phyloP scores from a whole-genome alignment of 2,329 filamentous ascomycete species.

The Neofusicoccum parvum region DNA sequence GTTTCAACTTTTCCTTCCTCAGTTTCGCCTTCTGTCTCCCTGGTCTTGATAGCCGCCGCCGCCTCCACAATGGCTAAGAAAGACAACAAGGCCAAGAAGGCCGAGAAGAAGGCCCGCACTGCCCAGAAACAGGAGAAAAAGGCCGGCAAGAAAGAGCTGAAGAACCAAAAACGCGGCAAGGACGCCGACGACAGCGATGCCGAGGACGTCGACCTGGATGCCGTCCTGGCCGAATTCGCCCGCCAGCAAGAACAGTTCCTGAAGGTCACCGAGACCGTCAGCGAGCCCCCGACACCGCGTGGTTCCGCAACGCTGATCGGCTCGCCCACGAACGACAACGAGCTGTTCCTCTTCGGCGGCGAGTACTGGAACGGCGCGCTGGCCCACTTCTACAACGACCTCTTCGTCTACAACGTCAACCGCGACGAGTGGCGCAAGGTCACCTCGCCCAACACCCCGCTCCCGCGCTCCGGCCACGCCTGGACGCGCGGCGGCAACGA shows the following conservation, averaged over 20 bases:
- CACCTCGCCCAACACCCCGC: constrained; percentile 85
- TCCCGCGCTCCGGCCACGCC: constrained; percentile 89
- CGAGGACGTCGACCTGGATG: constrained; percentile 91
- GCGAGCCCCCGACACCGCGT: constrained; percentile 73
- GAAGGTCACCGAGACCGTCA: constrained; percentile 83
- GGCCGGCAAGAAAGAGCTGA: constrained; percentile 74
- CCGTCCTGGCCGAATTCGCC: constrained; percentile 89
- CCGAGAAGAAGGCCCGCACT: constrained; percentile 56
- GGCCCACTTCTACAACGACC: constrained; percentile 70
- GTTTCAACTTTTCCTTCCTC: not conserved
- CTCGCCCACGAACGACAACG: constrained; percentile 82
- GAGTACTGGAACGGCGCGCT: constrained; percentile 94
- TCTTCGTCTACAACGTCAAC: constrained; percentile 73
- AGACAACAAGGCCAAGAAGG: constrained; percentile 56
- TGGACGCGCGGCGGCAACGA: constrained; percentile 90
- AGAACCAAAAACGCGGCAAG: constrained; percentile 69
- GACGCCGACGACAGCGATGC: constrained; percentile 79
- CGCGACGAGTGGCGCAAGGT: constrained; percentile 89
- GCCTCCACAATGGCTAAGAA: constrained; percentile 49
- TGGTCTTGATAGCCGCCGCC: not conserved
- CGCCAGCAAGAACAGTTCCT: constrained; percentile 89
- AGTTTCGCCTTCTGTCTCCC: too few relatives aligned
- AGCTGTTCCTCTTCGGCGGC: constrained; percentile 88
- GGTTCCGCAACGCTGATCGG: constrained; percentile 81
- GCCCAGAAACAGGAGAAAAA: constrained; percentile 85